phyloP scores from a whole-genome alignment of 2,329 filamentous ascomycete genomes.

The Nemania diffusa region DNA sequence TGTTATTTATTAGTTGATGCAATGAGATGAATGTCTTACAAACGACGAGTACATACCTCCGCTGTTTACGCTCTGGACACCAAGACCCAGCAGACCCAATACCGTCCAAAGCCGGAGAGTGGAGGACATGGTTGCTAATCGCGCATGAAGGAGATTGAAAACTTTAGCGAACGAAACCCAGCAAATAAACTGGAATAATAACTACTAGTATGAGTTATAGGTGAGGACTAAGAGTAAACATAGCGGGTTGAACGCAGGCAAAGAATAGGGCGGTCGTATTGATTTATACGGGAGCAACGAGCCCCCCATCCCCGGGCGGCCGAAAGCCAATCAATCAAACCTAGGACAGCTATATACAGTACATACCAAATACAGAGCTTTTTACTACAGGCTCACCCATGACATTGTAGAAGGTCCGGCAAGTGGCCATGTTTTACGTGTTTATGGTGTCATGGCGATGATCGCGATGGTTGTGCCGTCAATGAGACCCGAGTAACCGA shows the following conservation, averaged over 20 bases:
- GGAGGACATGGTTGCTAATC: constrained; percentile 40
- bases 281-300: too few species aligned
- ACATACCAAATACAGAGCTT: not conserved
- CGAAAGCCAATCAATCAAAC: not conserved
- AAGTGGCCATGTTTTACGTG: constrained; percentile 29
- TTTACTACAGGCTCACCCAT: not conserved
- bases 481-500: constrained; percentile 26
- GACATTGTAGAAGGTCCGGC: not conserved
- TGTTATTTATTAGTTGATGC: constrained; percentile 29
- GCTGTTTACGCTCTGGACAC: constrained; percentile 32
- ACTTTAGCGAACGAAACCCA: constrained; percentile 41
- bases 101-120: constrained; percentile 33
- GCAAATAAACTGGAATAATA: not conserved
- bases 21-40: not conserved
- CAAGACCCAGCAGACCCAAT: constrained; percentile 39
- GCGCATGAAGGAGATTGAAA: constrained; percentile 27
- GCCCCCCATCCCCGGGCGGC: too few species aligned
- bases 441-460: constrained; percentile 40
- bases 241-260: not conserved
- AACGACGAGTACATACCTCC: constrained; percentile 37
- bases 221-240: not conserved
- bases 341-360: too few species aligned
- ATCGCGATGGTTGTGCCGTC: constrained; percentile 10
- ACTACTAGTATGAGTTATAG: not conserved
- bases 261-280: not conserved